phyloP scores from a whole-genome alignment of 352 stramenopile species.

The Thraustotheca clavata region DNA sequence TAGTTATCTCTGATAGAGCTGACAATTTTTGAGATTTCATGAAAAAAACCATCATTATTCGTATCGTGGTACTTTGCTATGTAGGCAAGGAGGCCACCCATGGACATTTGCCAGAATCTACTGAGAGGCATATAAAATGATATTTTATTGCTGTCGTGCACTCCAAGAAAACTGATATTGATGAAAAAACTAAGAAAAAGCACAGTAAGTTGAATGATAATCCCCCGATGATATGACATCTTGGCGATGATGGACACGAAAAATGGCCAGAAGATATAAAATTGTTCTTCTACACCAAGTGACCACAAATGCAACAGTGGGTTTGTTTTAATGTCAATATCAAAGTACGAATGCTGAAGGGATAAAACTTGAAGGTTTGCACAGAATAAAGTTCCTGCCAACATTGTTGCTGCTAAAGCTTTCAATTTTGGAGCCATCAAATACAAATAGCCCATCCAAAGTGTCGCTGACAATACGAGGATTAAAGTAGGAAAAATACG shows the following conservation, averaged over 20 bases:
- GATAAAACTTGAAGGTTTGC: constrained; percentile 17
- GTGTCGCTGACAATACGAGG: constrained; percentile 1
- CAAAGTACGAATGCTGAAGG: constrained; percentile 10
- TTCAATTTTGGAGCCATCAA: constrained; percentile 13
- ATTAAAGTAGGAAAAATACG: constrained; percentile 19
- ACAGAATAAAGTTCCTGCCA: constrained; percentile 16
- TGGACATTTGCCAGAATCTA: constrained; percentile 19
- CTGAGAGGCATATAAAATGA: constrained; percentile 16
- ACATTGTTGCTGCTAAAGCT: constrained; percentile 13
- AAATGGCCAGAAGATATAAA: constrained; percentile 21
- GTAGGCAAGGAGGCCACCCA: constrained; percentile 7
- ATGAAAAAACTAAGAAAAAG: background rate
- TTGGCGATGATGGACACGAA: background rate
- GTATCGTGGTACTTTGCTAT: background rate
- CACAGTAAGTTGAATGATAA: background rate
- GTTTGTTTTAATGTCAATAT: constrained; percentile 16
- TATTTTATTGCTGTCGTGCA: constrained; percentile 4
- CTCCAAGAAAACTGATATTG: constrained; percentile 3
- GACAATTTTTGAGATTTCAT: too few species aligned
- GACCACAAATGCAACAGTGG: constrained; percentile 20
- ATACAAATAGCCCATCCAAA: constrained; percentile 12
- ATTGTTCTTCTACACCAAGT: constrained; percentile 21
- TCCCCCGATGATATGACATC: background rate
- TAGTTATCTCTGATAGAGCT: background rate
- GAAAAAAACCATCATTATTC: too few species aligned